Percentiles rank a stretch among this genome's conserved stretches.
Conservation (phyloP, 2,329 filamentous ascomycete genomes). For the Ciborinia camelliae region DNA sequence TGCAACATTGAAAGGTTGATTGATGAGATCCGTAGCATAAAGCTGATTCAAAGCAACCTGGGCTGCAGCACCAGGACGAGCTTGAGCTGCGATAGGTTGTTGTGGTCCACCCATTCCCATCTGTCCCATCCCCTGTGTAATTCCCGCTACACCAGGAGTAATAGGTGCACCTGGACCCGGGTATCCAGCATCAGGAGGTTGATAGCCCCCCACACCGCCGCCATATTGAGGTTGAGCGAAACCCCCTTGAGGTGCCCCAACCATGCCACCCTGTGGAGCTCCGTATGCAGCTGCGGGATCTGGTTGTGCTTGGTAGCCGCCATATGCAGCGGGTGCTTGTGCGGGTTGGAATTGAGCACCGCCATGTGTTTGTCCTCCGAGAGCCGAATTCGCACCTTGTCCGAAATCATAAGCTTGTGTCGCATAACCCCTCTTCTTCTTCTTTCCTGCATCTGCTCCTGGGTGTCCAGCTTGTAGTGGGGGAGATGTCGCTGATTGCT, state of each 20-base stretch:
- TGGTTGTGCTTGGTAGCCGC: conserved; percentile 35
- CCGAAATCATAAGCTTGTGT: conserved; percentile 93
- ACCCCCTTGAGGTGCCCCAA: conserved; percentile 39
- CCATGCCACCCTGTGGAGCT: conserved; percentile 32
- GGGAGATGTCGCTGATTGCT: conserved; percentile 26
- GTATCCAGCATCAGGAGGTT: conserved; percentile 66
- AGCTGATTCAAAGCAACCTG: conserved; percentile 73
- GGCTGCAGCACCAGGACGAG: conserved; percentile 47
- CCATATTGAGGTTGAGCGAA: conserved; percentile 36
- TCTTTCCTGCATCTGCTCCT: conserved; percentile 53
- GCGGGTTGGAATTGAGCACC: conserved; percentile 43
- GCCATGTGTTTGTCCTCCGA: conserved; percentile 64
- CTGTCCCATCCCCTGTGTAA: conserved; percentile 79
- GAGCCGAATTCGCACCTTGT: conserved; percentile 74
- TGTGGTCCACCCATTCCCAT: conserved; percentile 61
- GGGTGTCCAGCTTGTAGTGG: conserved; percentile 36
- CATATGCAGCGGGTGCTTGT: conserved; percentile 39
- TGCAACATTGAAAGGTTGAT: conserved; percentile 88
- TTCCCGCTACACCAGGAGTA: conserved; percentile 55
- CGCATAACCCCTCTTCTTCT: conserved; percentile 95
- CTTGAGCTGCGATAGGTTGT: conserved; percentile 41
- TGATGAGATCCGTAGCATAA: conserved; percentile 86
- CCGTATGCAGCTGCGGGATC: conserved; percentile 35
- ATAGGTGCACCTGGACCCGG: conserved; percentile 46
- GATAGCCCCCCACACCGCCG: conserved; percentile 49